Base-by-base conservation (phyloP, 441 rosid species). In the Mallotus japonicus region DNA sequence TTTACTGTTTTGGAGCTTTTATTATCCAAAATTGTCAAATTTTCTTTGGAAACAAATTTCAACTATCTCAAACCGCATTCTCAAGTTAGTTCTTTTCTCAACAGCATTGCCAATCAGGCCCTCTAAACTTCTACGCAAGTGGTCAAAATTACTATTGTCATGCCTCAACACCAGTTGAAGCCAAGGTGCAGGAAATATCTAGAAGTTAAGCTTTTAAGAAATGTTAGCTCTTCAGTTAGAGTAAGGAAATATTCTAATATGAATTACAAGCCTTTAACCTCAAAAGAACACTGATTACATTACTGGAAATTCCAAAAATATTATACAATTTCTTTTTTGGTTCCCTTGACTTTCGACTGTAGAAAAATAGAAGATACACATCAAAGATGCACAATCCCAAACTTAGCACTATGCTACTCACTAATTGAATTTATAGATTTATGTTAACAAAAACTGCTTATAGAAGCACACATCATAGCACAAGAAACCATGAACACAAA, bases 111-210 rank as follows among this genome's bases (percentile, higher is more conserved):
- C 6, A 37, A 37, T 37, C 40, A 37, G 40, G 40, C 40, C 40
- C 40, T 61, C 34, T 20, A 67, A 28, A 40, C 61, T 62, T 65
- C 44, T 64, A 71, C 9, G 42, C 67, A 32, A 58, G 65, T 57
- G 73, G 58, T 67, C 22, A 71, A 65, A 74, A 55, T 28, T 80
- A 73, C 65, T 59, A 80, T 9, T 78, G 61, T 24, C 72, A 62
- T 66, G 55, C 62, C 37, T 49, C 51, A 58, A 47, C 53, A 59
- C 59, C 57, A 66, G 40, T 59, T 20, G 14, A 19, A 34, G 50
- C 28, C 66, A 73, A 66, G 55, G 16, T 14, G 34, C 15, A 57
- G 42, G 42, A 22, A 19, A 15, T 57, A 28, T 57, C 53, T 6
- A 32, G 28, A 63, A 17, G 28, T 9, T 53, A 15, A 11, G 44